Conservation (phyloP, 139 green algal species). For the Asterochloris sp. region DNA sequence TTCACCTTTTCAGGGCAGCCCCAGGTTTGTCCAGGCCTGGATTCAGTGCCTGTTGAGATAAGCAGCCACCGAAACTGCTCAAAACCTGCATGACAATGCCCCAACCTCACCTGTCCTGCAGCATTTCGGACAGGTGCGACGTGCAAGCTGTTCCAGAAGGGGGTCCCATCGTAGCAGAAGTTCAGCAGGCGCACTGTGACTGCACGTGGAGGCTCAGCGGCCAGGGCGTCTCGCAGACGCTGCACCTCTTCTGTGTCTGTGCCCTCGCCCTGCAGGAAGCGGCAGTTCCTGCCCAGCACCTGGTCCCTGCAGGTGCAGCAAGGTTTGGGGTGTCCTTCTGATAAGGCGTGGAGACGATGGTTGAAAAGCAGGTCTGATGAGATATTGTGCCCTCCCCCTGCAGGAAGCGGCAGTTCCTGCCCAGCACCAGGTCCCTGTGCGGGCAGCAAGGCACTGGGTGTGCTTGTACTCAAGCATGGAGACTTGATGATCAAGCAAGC, state of each 20-base stretch:
- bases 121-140: slow-evolving; percentile 49
- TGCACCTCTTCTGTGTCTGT: slow-evolving; percentile 34
- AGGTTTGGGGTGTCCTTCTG: too few species aligned
- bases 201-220: slow-evolving; percentile 26
- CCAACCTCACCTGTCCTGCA: slow-evolving; percentile 20
- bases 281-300: slow-evolving; percentile 55
- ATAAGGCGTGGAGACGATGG: too few species aligned
- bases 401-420: slow-evolving; percentile 58
- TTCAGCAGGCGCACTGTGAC: slow-evolving; percentile 52
- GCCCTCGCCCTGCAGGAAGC: slow-evolving; percentile 55
- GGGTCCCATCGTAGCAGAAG: slow-evolving; percentile 50
- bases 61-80: not conserved
- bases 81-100: not conserved
- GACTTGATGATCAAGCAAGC: slow-evolving; percentile 15
- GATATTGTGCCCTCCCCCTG: slow-evolving; percentile 40
- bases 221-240: slow-evolving; percentile 38
- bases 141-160: slow-evolving; percentile 68
- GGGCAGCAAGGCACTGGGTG: not conserved
- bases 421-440: slow-evolving; percentile 45
- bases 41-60: not conserved
- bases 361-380: too few species aligned
- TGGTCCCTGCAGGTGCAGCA: slow-evolving; percentile 29
- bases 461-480: slow-evolving; percentile 6
- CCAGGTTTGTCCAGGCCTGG: not conserved
- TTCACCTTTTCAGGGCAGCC: not conserved